Evolutionary conservation across 495 filamentous ascomycete genomes (phyloP), one percentile per base, ranked within the genome.

Genomic region (Penicillium cinerascens): DNA sequence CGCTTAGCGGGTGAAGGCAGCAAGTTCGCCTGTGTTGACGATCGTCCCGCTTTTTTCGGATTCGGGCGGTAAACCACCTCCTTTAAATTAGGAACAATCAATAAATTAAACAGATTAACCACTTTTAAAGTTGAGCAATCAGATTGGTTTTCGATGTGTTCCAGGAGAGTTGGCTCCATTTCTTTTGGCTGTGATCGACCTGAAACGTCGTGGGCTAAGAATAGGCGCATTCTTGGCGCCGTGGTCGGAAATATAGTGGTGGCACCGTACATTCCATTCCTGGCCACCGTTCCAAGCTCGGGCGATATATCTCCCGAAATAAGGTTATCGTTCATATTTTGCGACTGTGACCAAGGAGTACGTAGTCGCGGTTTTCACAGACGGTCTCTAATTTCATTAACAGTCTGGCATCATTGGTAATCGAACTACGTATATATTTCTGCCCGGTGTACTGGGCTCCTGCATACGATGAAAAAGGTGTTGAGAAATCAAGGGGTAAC

Each of bases 1-100:
- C 60, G 63, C 63, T 66, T 56, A 64, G 58, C 61, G 52, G 49
- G 44, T 49, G 61, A 54, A 64, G 55, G 60, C 58, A 61, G 33
- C 52, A 52, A 54, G 54, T 52, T 43, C 44, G 42, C 22, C 22
- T 23, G 6, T 44, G 52, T 55, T 55, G 52, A 50, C 38, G 52
- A 55, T 54, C 58, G 58, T 58, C 58, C 58, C 58, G 58, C 55
- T 33, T 33, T 54, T 61, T 52, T 65, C 58, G 50, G 44, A 29
- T 48, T 25, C 22, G 47, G 59, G 62, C 62, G 59, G 59, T 65
- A 59, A 65, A 56, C 42, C 21, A 46, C 50, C 39, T 33, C 26
- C 15, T 16, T 16, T 11, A 35, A 6, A 17, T 7, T 20, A 17
- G 15, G 22, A 11, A 4, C 21, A 23, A 47, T 16, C 4, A 25